phyloP scores from a whole-genome alignment of 2,329 filamentous ascomycete genomes.

The Acephala macrosclerotiorum region DNA sequence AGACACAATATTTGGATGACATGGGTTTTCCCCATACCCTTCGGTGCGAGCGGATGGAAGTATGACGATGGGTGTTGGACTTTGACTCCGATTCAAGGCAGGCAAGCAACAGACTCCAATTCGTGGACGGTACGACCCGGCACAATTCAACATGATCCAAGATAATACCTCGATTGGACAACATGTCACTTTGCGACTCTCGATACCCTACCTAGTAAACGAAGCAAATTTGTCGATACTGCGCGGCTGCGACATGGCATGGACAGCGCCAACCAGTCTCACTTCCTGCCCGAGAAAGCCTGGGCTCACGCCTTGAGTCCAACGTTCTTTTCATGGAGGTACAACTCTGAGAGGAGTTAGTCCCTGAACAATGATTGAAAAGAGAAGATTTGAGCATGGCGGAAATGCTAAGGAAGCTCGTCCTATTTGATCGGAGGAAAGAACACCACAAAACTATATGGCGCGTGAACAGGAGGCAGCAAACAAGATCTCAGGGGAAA shows the following conservation, averaged over 20 bases:
- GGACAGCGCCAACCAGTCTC: not conserved
- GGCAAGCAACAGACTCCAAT: not conserved
- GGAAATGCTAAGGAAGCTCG: not conserved
- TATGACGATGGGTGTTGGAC: not conserved
- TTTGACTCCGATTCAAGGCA: not conserved
- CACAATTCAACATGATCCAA: not conserved
- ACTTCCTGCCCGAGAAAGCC: not conserved
- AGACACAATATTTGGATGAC: too few relatives aligned
- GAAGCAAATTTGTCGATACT: not conserved
- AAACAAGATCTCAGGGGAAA: not conserved
- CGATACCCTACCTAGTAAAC: not conserved
- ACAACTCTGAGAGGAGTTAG: not conserved
- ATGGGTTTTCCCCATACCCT: too few relatives aligned
- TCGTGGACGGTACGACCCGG: not conserved
- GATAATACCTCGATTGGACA: too few relatives aligned
- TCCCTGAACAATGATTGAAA: not conserved
- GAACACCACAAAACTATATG: not conserved
- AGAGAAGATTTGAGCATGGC: not conserved
- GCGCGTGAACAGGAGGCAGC: not conserved
- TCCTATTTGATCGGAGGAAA: not conserved
- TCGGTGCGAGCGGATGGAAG: too few relatives aligned
- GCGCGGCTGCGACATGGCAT: not conserved
- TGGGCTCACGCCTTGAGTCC: not conserved
- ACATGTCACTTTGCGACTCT: too few relatives aligned
- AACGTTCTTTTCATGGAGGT: not conserved